Evolutionary conservation across 495 filamentous ascomycete species (phyloP).

Genomic region (Astrothelium macrocarpum): DNA sequence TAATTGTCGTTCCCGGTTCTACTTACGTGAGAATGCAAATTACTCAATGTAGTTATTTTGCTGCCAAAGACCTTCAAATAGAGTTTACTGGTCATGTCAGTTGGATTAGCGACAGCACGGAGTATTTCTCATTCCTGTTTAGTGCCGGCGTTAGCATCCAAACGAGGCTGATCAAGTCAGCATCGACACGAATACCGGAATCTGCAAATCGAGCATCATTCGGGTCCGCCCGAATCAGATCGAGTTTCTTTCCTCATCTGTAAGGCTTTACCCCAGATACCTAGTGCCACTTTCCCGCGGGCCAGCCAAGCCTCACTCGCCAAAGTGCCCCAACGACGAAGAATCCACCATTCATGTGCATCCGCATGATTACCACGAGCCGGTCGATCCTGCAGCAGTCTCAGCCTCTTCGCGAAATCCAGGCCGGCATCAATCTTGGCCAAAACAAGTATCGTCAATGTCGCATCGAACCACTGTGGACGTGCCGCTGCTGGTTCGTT

Average conservation of each 20-base stretch:
- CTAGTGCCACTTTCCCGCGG: too few relatives aligned
- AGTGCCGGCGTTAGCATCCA: not conserved
- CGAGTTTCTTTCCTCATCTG: not conserved
- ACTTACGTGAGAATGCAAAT: too few relatives aligned
- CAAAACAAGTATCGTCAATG: conserved; percentile 18
- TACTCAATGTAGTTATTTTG: not conserved
- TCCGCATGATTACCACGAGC: not conserved
- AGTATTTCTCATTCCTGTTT: not conserved
- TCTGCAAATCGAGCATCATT: not conserved
- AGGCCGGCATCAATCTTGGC: not conserved
- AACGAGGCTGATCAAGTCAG: not conserved
- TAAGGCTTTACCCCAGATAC: conserved; percentile 4
- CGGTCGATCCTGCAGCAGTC: not conserved
- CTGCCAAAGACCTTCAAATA: not conserved
- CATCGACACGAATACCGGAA: not conserved
- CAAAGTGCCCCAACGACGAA: too few relatives aligned
- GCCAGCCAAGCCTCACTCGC: not conserved
- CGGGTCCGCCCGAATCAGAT: not conserved
- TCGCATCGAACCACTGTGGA: conserved; percentile 57
- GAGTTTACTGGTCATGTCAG: not conserved
- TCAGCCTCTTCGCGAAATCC: too few relatives aligned
- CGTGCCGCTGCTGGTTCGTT: conserved; percentile 74
- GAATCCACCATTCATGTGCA: too few relatives aligned
- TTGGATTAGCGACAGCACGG: not conserved
- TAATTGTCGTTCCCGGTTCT: too few relatives aligned